Conservation (phyloP, 2,329 filamentous ascomycete species). For the Hymenoscyphus fraxineus region DNA sequence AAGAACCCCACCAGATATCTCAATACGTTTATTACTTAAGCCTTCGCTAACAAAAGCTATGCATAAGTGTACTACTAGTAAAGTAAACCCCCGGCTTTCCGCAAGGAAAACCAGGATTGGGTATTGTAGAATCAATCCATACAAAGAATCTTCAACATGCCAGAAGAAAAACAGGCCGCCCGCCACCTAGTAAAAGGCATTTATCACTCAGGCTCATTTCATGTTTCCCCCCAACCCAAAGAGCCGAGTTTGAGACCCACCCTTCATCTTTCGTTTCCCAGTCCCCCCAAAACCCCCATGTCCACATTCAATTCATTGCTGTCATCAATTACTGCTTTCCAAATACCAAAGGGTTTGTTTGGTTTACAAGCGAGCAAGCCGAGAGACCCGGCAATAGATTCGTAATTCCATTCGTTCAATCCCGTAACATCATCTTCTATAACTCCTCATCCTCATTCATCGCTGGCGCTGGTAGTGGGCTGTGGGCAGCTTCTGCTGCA, state of each 20-base stretch:
- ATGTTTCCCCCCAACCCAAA: too few relatives aligned
- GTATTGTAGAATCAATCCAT: not conserved
- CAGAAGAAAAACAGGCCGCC: too few relatives aligned
- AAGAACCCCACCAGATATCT: not conserved
- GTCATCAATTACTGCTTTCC: slow-evolving; percentile 15
- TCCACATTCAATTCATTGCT: not conserved
- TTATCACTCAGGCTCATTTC: too few relatives aligned
- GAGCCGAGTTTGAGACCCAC: too few relatives aligned
- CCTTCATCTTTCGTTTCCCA: too few relatives aligned
- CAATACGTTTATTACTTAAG: not conserved
- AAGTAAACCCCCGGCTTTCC: not conserved
- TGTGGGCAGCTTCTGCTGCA: slow-evolving; percentile 32
- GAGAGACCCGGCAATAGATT: slow-evolving; percentile 9
- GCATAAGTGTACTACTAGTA: not conserved
- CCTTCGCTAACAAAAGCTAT: not conserved
- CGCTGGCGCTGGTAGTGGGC: slow-evolving; percentile 23
- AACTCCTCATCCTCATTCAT: slow-evolving; percentile 32
- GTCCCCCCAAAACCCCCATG: not conserved
- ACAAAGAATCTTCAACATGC: too few relatives aligned
- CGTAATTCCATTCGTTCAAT: not conserved
- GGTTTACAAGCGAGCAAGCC: slow-evolving; percentile 2
- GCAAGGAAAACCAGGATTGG: not conserved
- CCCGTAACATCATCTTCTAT: slow-evolving; percentile 16
- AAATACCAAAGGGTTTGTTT: slow-evolving; percentile 1
- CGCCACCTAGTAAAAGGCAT: too few relatives aligned